Evolutionary conservation across 2,329 filamentous ascomycete species (phyloP).

Genomic region (Trichoderma sp.): DNA sequence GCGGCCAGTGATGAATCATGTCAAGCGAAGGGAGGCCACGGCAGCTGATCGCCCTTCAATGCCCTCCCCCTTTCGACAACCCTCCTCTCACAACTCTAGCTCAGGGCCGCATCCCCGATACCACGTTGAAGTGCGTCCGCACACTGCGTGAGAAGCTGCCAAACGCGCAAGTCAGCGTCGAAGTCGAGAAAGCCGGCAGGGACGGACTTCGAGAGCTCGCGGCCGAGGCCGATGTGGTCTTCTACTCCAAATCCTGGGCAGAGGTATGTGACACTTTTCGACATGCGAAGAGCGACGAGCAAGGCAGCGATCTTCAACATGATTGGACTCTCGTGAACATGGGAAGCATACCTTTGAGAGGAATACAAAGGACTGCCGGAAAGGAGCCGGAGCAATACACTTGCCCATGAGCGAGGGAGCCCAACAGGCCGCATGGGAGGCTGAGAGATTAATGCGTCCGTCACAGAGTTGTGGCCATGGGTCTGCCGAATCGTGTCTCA

Average conservation of each 20-base stretch:
- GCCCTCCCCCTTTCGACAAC: neutral
- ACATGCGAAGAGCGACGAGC: neutral
- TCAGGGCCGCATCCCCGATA: constrained; percentile 65
- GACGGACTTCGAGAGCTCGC: constrained; percentile 62
- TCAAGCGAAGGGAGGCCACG: constrained; percentile 12
- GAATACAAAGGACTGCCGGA: neutral
- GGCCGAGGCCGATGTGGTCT: constrained; percentile 67
- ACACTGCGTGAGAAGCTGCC: constrained; percentile 53
- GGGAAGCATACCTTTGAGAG: neutral
- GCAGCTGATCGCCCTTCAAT: constrained; percentile 6
- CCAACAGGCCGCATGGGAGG: neutral
- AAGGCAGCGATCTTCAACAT: neutral
- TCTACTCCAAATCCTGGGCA: constrained; percentile 73
- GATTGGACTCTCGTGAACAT: neutral
- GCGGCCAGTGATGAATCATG: neutral
- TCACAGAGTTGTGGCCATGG: constrained; percentile 44
- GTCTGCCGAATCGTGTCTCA: constrained; percentile 56
- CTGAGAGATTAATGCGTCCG: constrained; percentile 16
- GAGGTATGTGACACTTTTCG: constrained; percentile 50
- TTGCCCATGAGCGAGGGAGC: neutral
- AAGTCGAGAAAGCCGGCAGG: constrained; percentile 70
- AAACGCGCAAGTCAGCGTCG: constrained; percentile 62
- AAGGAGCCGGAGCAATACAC: neutral
- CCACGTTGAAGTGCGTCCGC: constrained; percentile 61
- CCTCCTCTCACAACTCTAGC: constrained; percentile 21